Evolutionary conservation across 192 early-diverging fungal genomes (phyloP), one percentile per base, ranked within the genome.

Genomic region (Backusella tarrabulga): DNA sequence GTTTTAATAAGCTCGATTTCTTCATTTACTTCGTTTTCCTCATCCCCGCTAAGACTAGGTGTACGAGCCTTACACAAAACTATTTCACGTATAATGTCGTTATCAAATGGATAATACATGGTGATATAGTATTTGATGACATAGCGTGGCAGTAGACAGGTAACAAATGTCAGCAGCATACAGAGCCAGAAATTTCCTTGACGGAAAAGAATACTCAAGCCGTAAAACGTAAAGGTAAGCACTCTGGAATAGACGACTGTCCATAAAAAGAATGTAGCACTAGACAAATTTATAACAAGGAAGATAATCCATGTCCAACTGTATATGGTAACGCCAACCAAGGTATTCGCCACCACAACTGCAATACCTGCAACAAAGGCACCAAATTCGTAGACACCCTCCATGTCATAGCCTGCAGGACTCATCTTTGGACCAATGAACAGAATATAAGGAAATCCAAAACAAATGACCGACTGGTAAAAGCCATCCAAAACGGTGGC

Each of bases 31-130:
- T 74, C 74, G 23, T 60, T 71, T 73, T 76, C 75, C 42, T 81
- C 79, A 44, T 80, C 79, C 3, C 40, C 11, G 23, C 56, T 26
- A 29, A 63, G 23, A 8, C 26, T 26, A 40, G 15, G 26, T 40
- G 44, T 14, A 32, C 23, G 42, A 44, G 38, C 41, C 41, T 50
- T 72, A 35, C 76, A 77, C 26, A 77, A n/a, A 40, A 77, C 96
- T 79, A 89, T 94, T 35, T 96, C 96, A 72, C 93, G 94, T 44
- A 97, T 88, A 67, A 97, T 89, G n/a, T 95, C 91, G 8, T 90
- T 89, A 79, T 97, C 94, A 60, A 88, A 93, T 4, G 96, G 96
- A 41, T 85, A 85, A 83, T 92, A 87, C 38, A 89, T 88, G 40
- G 93, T 90, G 21, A 88, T 84, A 42, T 86, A 80, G 80, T 91